Conservation (phyloP, 1,139 yeast genomes). For the Debaryomyces sp. region DNA sequence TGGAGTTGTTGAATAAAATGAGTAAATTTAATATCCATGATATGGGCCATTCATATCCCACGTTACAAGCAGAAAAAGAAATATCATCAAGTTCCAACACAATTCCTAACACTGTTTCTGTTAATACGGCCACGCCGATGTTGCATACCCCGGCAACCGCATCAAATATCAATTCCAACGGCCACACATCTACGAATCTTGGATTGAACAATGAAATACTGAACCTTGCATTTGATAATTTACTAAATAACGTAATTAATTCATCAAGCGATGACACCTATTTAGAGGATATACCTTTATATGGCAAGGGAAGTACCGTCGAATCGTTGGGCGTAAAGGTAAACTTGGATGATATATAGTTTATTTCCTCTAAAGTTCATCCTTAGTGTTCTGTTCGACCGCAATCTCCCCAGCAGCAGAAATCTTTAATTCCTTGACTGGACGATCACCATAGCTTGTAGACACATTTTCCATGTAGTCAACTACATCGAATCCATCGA, state of each 20-base stretch:
- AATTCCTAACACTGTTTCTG: slow-evolving; percentile 14
- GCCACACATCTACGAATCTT: slow-evolving; percentile 12
- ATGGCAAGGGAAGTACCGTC: slow-evolving; percentile 45
- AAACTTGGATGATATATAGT: slow-evolving; percentile 20
- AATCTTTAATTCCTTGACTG: slow-evolving; percentile 54
- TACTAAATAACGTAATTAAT: slow-evolving; percentile 31
- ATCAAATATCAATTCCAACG: slow-evolving; percentile 8
- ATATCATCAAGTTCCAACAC: slow-evolving; percentile 9
- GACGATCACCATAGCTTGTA: slow-evolving; percentile 53
- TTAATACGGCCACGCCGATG: slow-evolving; percentile 19
- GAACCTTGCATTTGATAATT: slow-evolving; percentile 34
- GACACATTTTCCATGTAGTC: slow-evolving; percentile 55
- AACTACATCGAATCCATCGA: slow-evolving; percentile 68
- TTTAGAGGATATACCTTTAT: slow-evolving; percentile 42
- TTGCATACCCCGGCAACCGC: slow-evolving; percentile 22
- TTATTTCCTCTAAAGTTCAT: slow-evolving; percentile 27
- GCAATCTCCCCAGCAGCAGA: slow-evolving; percentile 49
- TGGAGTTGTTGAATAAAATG: slow-evolving; percentile 38
- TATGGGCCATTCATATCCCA: slow-evolving; percentile 36
- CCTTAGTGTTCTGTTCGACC: slow-evolving; percentile 26
- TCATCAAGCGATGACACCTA: slow-evolving; percentile 24
- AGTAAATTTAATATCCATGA: slow-evolving; percentile 39
- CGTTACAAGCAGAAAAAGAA: slow-evolving; percentile 6
- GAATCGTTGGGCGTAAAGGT: slow-evolving; percentile 36
- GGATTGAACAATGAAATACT: slow-evolving; percentile 26